These are phyloP conservation scores for Aspergillus ochraceus DNA, from an alignment of 2,329 filamentous ascomycete genomes.

Conservation along the genomic window DNA sequence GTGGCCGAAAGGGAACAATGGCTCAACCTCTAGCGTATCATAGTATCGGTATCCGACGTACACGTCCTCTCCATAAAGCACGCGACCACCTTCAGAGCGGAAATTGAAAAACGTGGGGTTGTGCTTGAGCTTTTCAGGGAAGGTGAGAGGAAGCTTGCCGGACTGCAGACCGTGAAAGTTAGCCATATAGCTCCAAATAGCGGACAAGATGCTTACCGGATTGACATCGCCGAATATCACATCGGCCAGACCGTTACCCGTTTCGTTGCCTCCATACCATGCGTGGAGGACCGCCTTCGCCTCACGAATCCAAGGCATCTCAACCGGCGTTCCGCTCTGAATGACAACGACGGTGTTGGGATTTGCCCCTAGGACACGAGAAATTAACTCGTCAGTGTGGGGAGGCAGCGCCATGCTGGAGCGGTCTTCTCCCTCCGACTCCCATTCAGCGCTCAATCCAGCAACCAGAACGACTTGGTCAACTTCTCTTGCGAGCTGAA, in stretches of 20 bases:
- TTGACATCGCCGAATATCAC: constrained; percentile 73
- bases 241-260: constrained; percentile 77
- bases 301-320: constrained; percentile 50
- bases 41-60: constrained; percentile 82
- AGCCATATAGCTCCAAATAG: no score
- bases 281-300: constrained; percentile 66
- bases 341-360: constrained; percentile 70
- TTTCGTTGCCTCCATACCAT: constrained; percentile 85
- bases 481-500: constrained; percentile 64
- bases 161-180: constrained; percentile 32
- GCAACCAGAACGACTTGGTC: constrained; percentile 78
- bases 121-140: constrained; percentile 68
- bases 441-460: constrained; percentile 78
- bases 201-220: constrained; percentile 41
- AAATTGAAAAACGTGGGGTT: constrained; percentile 78
- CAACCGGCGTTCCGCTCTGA: constrained; percentile 71
- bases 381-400: constrained; percentile 59
- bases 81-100: constrained; percentile 66
- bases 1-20: constrained; percentile 76
- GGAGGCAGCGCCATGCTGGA: constrained; percentile 58
- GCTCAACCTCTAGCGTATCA: constrained; percentile 63
- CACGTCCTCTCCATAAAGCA: constrained; percentile 76
- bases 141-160: constrained; percentile 72
- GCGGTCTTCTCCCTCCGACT: constrained; percentile 69
- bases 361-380: constrained; percentile 65